Base-by-base conservation (phyloP, 2,329 filamentous ascomycete species). In the Fusarium sp. region DNA sequence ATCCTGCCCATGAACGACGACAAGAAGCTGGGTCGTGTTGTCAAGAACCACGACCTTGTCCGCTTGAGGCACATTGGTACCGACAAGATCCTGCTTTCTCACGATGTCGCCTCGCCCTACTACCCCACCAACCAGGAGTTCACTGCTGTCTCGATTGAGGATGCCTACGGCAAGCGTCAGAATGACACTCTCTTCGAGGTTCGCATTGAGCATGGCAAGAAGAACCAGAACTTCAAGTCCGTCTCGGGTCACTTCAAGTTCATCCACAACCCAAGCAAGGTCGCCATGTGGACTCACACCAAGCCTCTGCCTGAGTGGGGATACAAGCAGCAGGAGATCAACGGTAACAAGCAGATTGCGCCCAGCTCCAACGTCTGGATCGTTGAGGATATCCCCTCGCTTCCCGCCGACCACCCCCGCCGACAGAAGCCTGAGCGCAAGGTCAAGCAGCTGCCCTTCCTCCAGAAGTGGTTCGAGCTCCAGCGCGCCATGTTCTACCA, bases 401-500 rank as follows among this genome's bases (percentile, higher is more conserved):
- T 98, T 50, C 83, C 90, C 2, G 84, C 81, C 5, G 93, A 93
- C 72, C 89, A 90, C 73, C 84, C 87, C 38, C 93, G 96, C 63
- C 88, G 93, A 67, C 82, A 89, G 64, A 96, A 91, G 83, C 87
- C 92, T 67, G 87, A 90, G 75, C 90, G 89, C 74, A 86, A 95
- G 82, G 87, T 95, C 77, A 97, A 96, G 85, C 85, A 85, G 18
- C 80, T 98, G 76, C 90, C 94, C 16, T 99, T 99, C 86, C 82
- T 97, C 71, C 89, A 87, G 76, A 99, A 99, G 84, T 99, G 95
- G 86, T 89, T 97, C 70, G 96, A 99, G 84, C 87, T 99, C 63
- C 96, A 99, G 82, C 89, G 95, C 54, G 93, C 94, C 75, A 99
- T 99, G 94, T 99, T 99, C 87, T 95, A 92, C 87, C 96, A 99